Conservation (phyloP, 2,329 filamentous ascomycete species). For the Aspergillus latus region DNA sequence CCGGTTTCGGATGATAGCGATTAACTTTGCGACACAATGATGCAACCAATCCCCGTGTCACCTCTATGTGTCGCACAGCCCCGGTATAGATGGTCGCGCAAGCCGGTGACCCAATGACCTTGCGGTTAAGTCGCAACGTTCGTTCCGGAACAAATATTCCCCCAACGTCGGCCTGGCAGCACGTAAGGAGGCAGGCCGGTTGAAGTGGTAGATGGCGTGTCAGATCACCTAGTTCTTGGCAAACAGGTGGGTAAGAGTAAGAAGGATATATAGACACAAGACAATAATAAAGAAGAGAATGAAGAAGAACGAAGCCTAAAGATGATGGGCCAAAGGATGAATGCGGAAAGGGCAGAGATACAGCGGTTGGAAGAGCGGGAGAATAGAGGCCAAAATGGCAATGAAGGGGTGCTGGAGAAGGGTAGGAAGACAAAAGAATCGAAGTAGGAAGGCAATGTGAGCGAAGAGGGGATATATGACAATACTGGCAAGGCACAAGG, state of each 20-base stretch:
- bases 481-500: constrained; percentile 14
- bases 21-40: constrained; percentile 34
- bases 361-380: constrained; percentile 14
- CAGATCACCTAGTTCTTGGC: background rate
- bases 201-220: background rate
- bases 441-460: constrained; percentile 11
- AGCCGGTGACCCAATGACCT: constrained; percentile 14
- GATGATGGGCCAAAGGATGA: constrained; percentile 6
- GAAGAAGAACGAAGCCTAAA: background rate
- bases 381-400: constrained; percentile 13
- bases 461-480: constrained; percentile 13
- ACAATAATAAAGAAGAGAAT: background rate
- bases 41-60: constrained; percentile 28
- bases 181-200: background rate
- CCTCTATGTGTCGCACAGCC: constrained; percentile 21
- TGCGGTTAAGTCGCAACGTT: constrained; percentile 11
- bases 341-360: constrained; percentile 2
- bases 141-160: constrained; percentile 8
- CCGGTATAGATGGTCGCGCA: constrained; percentile 19
- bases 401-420: constrained; percentile 9
- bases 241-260: background rate
- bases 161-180: constrained; percentile 4
- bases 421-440: constrained; percentile 9
- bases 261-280: constrained; percentile 1
- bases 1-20: constrained; percentile 11